These are phyloP conservation scores for Komagataella populi DNA, from an alignment of 805 yeast genomes.

Conservation along the genomic window DNA sequence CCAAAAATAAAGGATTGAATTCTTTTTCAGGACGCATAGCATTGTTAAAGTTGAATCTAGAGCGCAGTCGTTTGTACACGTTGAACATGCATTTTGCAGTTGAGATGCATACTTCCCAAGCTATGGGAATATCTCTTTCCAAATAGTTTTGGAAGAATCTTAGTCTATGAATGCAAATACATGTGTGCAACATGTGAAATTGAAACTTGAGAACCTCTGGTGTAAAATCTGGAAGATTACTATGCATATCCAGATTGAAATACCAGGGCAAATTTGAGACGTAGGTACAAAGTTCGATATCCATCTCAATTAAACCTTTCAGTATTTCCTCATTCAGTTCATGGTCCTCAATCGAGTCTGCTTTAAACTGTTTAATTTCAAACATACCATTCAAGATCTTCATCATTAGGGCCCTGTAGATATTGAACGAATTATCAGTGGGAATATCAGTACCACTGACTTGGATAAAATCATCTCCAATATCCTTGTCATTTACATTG, in stretches of 20 bases:
- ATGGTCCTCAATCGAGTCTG: neutral
- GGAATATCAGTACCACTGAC: slow-evolving; percentile 5
- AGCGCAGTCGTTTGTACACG: neutral
- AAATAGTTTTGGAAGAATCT: neutral
- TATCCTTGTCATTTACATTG: slow-evolving; percentile 16
- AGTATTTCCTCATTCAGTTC: slow-evolving; percentile 2
- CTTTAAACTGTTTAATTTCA: neutral
- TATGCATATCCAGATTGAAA: slow-evolving; percentile 5
- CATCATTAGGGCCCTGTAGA: slow-evolving; percentile 6
- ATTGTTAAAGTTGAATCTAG: neutral
- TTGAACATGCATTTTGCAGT: neutral
- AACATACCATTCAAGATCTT: slow-evolving; percentile 9
- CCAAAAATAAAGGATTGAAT: neutral
- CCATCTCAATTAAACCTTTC: slow-evolving; percentile 3
- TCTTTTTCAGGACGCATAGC: neutral
- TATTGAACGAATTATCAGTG: slow-evolving; percentile 9
- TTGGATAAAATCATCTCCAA: slow-evolving; percentile 4
- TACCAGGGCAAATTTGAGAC: slow-evolving; percentile 4
- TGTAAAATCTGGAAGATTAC: slow-evolving; percentile 2
- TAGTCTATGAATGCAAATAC: slow-evolving; percentile 10
- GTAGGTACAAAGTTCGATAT: slow-evolving; percentile 7
- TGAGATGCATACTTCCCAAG: neutral
- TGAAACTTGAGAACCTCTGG: slow-evolving; percentile 11
- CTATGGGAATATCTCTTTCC: neutral
- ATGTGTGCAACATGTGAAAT: slow-evolving; percentile 8